Evolutionary conservation across 768 basidiomycete genomes (phyloP).

Genomic region (Tricholoma saponaceum): DNA sequence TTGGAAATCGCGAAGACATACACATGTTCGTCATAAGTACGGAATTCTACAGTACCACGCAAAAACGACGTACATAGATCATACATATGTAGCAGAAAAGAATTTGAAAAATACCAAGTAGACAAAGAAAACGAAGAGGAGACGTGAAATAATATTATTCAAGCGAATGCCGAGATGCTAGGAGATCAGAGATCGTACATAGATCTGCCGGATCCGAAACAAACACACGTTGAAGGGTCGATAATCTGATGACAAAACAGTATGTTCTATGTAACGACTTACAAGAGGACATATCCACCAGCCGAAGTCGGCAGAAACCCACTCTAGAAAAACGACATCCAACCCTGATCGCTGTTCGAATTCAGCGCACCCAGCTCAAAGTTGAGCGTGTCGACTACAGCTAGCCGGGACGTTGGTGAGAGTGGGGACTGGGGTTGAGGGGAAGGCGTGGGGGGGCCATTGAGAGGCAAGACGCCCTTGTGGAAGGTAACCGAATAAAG

Average conservation of each 20-base stretch:
- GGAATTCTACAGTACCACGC: neutral
- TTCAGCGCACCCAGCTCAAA: slow-evolving; percentile 47
- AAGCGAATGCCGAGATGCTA: neutral
- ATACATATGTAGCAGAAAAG: neutral
- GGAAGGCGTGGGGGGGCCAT: neutral
- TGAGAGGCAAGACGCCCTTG: slow-evolving; percentile 20
- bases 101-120: neutral
- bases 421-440: slow-evolving; percentile 17
- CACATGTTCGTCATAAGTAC: neutral
- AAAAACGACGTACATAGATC: neutral
- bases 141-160: neutral
- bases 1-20: slow-evolving; percentile 4
- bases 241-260: slow-evolving; percentile 1
- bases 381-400: slow-evolving; percentile 40
- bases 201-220: neutral
- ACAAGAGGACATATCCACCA: neutral
- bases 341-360: slow-evolving; percentile 36
- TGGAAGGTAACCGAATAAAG: slow-evolving; percentile 27
- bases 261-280: no score
- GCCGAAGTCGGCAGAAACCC: neutral
- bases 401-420: slow-evolving; percentile 34
- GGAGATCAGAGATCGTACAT: neutral
- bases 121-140: neutral
- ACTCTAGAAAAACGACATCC: slow-evolving; percentile 45
- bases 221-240: neutral